Evolutionary conservation across 768 basidiomycete species (phyloP).

Genomic region (Mycena alexandri): DNA sequence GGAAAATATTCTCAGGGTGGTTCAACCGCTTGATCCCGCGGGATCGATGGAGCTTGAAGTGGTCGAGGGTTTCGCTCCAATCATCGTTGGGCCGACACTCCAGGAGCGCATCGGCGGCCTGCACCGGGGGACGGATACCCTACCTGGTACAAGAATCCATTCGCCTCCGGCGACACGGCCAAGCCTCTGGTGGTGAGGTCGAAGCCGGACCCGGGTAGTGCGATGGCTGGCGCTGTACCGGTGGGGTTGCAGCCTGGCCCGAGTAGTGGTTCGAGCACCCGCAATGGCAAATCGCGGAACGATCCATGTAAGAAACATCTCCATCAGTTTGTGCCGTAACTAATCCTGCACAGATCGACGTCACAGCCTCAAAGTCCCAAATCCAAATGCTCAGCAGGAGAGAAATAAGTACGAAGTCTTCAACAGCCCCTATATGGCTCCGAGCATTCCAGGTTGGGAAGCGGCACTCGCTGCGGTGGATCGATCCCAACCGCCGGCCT

Average conservation of each 20-base stretch:
- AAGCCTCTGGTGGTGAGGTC: not conserved
- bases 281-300: too few relatives aligned
- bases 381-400: not conserved
- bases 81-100: not conserved
- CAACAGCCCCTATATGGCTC: not conserved
- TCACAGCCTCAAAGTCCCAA: not conserved
- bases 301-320: not conserved
- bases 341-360: not conserved
- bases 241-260: too few relatives aligned
- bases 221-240: too few relatives aligned
- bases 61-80: not conserved
- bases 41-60: not conserved
- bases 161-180: not conserved
- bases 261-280: too few relatives aligned
- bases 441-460: not conserved
- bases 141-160: slow-evolving; percentile 1
- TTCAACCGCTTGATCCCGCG: not conserved
- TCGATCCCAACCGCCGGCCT: not conserved
- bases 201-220: too few relatives aligned
- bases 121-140: not conserved
- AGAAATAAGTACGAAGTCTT: not conserved
- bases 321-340: not conserved
- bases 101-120: not conserved
- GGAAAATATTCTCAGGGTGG: not conserved
- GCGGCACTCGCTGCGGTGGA: not conserved